phyloP scores from a whole-genome alignment of 75 land plant genomes.

The Sequoia sempervirens region DNA sequence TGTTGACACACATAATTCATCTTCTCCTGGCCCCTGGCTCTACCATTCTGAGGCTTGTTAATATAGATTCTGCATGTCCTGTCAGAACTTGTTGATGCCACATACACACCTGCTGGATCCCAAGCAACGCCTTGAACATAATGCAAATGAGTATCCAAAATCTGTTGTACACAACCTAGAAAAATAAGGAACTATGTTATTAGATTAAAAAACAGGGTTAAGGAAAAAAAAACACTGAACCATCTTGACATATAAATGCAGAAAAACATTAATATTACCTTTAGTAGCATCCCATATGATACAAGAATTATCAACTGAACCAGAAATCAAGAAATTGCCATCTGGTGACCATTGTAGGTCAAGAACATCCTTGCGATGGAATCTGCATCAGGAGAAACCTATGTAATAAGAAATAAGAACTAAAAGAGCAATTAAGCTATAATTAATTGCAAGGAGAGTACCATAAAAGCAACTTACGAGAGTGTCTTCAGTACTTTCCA shows the following conservation, averaged over 20 bases:
- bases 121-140: slow-evolving; percentile 99
- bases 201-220: background rate
- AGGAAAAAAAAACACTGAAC: background rate
- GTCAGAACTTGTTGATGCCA: slow-evolving; percentile 91
- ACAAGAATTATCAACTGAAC: slow-evolving; percentile 96
- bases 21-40: slow-evolving; percentile 53
- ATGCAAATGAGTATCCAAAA: slow-evolving; percentile 81
- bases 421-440: background rate
- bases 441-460: background rate
- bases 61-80: slow-evolving; percentile 85
- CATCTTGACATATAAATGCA: background rate
- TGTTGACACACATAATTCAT: slow-evolving; percentile 71
- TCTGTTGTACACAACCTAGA: slow-evolving; percentile 78
- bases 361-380: slow-evolving; percentile 91
- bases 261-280: slow-evolving; percentile 41
- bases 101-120: slow-evolving; percentile 88
- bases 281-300: slow-evolving; percentile 86
- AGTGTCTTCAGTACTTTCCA: slow-evolving; percentile 89
- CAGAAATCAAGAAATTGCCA: slow-evolving; percentile 73
- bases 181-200: background rate
- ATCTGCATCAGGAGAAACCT: slow-evolving; percentile 32
- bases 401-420: background rate
- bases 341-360: slow-evolving; percentile 95
- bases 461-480: slow-evolving; percentile 40
- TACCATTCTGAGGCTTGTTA: slow-evolving; percentile 40